A percentile compares a stretch with the other conserved stretches of the same genome.
Evolutionary conservation across 2,329 filamentous ascomycete genomes (phyloP).

Genomic region (Aspergillus ochraceus): DNA sequence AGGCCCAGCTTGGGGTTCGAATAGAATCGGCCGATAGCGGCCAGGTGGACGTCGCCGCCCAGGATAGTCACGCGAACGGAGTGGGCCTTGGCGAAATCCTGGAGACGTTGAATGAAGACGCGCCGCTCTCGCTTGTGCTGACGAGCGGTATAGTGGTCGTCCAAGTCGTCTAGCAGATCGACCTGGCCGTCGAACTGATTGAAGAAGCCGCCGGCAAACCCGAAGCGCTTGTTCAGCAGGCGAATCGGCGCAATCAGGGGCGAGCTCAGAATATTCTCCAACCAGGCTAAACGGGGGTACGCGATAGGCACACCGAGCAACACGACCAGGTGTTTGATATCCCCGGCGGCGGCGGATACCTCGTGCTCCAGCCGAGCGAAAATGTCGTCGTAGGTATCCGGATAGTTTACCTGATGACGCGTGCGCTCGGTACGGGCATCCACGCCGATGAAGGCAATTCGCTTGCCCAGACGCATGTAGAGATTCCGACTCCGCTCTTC

Average conservation of each 20-base stretch:
- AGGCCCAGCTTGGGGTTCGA: conserved; percentile 59
- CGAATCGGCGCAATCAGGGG: conserved; percentile 86
- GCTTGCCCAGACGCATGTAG: conserved; percentile 63
- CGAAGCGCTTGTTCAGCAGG: conserved; percentile 86
- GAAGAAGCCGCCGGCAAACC: conserved; percentile 80
- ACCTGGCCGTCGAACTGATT: conserved; percentile 85
- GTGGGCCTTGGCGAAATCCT: conserved; percentile 58
- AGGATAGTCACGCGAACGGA: conserved; percentile 62
- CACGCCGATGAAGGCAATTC: conserved; percentile 64
- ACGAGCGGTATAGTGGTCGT: conserved; percentile 79
- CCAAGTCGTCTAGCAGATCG: conserved; percentile 64
- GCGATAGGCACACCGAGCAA: conserved; percentile 71
- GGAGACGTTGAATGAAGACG: conserved; percentile 65
- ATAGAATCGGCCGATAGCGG: conserved; percentile 65
- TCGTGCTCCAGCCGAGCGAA: conserved; percentile 57
- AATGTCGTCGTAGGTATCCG: conserved; percentile 61
- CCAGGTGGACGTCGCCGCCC: conserved; percentile 64
- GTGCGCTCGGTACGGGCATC: conserved; percentile 73
- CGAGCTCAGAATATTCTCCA: conserved; percentile 87
- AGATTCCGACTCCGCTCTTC: conserved; percentile 62
- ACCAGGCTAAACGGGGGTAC: conserved; percentile 79
- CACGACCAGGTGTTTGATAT: conserved; percentile 63
- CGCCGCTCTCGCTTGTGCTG: conserved; percentile 89
- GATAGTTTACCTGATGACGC: conserved; percentile 88
- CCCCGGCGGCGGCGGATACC: conserved; percentile 50